Evolutionary conservation across 768 basidiomycete species (phyloP), one percentile per base, ranked within the genome.

Genomic region (Candolleomyces eurysporus): DNA sequence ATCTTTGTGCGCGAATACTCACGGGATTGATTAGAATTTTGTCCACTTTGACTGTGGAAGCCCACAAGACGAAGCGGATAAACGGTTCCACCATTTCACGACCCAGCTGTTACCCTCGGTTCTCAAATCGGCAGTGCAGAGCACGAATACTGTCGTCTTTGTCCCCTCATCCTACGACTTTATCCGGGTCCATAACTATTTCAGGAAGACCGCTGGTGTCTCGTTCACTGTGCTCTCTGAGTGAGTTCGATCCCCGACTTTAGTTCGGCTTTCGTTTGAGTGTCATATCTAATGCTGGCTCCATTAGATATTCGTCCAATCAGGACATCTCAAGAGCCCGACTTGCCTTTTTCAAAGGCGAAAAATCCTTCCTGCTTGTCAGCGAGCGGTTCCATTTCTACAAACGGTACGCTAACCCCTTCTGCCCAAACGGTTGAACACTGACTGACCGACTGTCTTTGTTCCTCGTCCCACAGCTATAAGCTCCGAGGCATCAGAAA

Each of bases 301-400:
- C 58, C 48, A 50, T 2, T 64, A 96, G 94, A 71, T 96, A 98
- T 72, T 95, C 94, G 0, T 86, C 92, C 11, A 96, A 94, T 65
- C 88, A 92, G 73, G 96, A 98, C 59, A 96, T 99, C 64, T 92
- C 92, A 4, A 88, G 95, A 3, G 96, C 96, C 0, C 84, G 97
- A 48, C 92, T 95, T 66, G 85, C 90, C 0, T 98, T 99, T 79
- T 98, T 96, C 83, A 82, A 81, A 21, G 92, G 92, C 46, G 88
- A 89, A 66, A 93, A 89, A 65, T 79, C 90, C 0, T 93, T 98
- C 79, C 73, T 99, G 32, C 81, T 98, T 63, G 80, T 98, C 69
- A 96, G 92, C 67, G 97, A 99, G 71, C 87, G 97, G n/a, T 98
- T 98, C 81, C 96, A 99, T 74, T 99, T 98, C 73, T 98, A 94